phyloP scores from a whole-genome alignment of 2,329 filamentous ascomycete genomes.

The Penicillium oxalicum region DNA sequence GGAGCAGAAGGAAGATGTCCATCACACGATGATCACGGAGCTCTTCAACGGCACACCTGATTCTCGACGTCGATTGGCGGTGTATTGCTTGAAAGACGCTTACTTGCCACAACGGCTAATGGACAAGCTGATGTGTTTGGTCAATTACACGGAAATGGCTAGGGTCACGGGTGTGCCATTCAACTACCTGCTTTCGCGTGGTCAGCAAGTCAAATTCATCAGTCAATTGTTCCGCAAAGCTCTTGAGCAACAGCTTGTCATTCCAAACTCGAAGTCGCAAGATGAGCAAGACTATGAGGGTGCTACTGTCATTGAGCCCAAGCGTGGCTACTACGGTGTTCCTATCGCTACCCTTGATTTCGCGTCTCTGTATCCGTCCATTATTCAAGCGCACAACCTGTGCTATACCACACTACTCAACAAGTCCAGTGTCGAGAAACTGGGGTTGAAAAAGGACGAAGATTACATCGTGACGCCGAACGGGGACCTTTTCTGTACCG shows the following conservation, averaged over 20 bases:
- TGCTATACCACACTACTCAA: constrained; percentile 93
- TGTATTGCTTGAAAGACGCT: constrained; percentile 97
- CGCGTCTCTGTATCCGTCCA: constrained; percentile 94
- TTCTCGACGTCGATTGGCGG: constrained; percentile 78
- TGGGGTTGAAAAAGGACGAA: constrained; percentile 74
- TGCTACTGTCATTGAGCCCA: constrained; percentile 95
- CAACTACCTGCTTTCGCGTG: constrained; percentile 83
- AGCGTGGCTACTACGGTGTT: constrained; percentile 86
- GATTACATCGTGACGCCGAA: constrained; percentile 97
- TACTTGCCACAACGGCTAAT: constrained; percentile 90
- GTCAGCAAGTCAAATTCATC: constrained; percentile 96
- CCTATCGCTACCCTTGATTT: constrained; percentile 98
- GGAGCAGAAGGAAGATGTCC: constrained; percentile 97
- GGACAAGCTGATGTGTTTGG: constrained; percentile 96
- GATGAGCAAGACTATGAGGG: constrained; percentile 90
- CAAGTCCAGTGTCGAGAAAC: constrained; percentile 68
- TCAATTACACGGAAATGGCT: constrained; percentile 99
- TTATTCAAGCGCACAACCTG: constrained; percentile 97
- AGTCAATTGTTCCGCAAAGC: constrained; percentile 96
- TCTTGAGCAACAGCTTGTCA: constrained; percentile 84
- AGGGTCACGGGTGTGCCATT: constrained; percentile 98
- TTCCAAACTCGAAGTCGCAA: constrained; percentile 74
- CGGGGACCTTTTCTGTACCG: constrained; percentile 84
- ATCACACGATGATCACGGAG: constrained; percentile 98
- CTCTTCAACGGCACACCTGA: constrained; percentile 94